Conservation (phyloP, 1,139 yeast genomes). For the Casaregolazyma lundiana region DNA sequence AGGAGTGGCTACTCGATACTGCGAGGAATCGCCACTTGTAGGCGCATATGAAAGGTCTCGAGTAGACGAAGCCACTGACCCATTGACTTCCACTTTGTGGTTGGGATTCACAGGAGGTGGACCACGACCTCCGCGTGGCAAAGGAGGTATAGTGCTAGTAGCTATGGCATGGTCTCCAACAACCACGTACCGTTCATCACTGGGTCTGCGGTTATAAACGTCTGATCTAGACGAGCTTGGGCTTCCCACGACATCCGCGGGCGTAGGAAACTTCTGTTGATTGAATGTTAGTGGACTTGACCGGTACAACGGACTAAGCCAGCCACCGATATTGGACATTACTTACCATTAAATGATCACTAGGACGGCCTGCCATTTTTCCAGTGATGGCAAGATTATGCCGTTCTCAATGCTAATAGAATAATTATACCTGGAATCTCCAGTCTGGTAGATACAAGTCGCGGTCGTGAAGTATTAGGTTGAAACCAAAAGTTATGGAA, state of each 20-base stretch:
- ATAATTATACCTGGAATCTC: no score
- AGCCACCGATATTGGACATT: no score
- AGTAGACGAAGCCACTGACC: conserved; percentile 6
- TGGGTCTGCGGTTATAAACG: conserved; percentile 1
- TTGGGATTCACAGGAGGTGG: neutral
- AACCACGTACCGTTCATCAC: neutral
- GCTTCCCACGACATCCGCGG: neutral
- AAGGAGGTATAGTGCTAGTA: conserved; percentile 15
- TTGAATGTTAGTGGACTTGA: no score
- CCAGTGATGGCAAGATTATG: no score
- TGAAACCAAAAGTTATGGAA: no score
- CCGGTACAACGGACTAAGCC: no score
- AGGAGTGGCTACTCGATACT: conserved; percentile 8
- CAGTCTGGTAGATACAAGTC: no score
- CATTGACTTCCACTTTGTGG: conserved; percentile 4
- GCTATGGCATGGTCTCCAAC: conserved; percentile 5
- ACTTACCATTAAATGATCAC: conserved; percentile 6
- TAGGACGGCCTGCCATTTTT: neutral
- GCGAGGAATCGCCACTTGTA: neutral
- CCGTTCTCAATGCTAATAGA: no score
- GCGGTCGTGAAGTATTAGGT: no score
- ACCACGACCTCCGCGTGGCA: neutral
- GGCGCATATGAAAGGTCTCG: neutral
- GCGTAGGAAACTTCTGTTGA: neutral
- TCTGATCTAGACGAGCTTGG: neutral